Conservation (phyloP, 768 basidiomycete species). For the Mycena vulgaris region DNA sequence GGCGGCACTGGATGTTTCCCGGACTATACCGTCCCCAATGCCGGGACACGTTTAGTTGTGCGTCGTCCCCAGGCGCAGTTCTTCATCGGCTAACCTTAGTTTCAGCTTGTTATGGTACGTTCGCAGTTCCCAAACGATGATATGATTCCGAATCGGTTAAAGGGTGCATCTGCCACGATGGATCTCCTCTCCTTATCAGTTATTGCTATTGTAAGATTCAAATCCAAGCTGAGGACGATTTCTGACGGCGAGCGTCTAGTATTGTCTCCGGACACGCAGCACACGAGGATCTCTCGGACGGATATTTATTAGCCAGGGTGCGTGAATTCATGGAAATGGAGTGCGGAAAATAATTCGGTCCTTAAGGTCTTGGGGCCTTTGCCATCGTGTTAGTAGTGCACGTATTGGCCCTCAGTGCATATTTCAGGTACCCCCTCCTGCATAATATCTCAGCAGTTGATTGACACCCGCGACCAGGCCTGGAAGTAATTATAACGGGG, state of each 20-base stretch:
- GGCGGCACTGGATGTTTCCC: conserved; percentile 57
- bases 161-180: conserved; percentile 56
- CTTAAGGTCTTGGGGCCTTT: conserved; percentile 53
- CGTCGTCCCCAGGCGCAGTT: neutral
- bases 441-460: neutral
- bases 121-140: conserved; percentile 26
- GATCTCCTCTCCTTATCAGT: conserved; percentile 54
- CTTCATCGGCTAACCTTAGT: neutral
- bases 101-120: conserved; percentile 28
- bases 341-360: neutral
- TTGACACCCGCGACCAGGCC: conserved; percentile 42
- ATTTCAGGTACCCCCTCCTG: conserved; percentile 40
- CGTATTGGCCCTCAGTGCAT: conserved; percentile 43
- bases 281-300: conserved; percentile 50
- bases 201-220: conserved; percentile 51
- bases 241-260: conserved; percentile 34
- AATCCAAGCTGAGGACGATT: neutral
- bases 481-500: conserved; percentile 48
- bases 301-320: conserved; percentile 58
- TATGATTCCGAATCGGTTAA: conserved; percentile 39
- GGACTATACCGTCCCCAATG: conserved; percentile 47
- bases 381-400: conserved; percentile 50
- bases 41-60: conserved; percentile 49
- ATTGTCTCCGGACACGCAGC: conserved; percentile 47
- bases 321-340: neutral